These are phyloP conservation scores for Aspergillus diversus DNA, from an alignment of 495 filamentous ascomycete genomes.

Conservation along the genomic window DNA sequence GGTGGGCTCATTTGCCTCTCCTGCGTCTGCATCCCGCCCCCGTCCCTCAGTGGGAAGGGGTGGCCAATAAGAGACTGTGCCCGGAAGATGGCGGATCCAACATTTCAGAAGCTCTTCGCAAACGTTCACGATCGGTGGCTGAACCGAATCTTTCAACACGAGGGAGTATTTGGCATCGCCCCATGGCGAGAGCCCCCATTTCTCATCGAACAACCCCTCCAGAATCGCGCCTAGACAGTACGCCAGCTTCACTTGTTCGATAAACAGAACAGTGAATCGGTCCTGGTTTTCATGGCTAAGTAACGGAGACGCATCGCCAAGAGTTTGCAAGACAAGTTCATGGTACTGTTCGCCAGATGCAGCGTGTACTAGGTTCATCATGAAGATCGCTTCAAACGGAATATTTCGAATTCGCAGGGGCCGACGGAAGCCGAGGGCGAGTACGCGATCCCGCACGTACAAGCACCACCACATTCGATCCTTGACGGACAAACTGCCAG, in stretches of 20 bases:
- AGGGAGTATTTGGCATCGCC: background rate
- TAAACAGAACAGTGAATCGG: background rate
- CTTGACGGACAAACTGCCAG: background rate
- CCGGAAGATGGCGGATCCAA: background rate
- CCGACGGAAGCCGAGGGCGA: background rate
- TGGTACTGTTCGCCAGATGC: background rate
- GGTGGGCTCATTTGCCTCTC: background rate
- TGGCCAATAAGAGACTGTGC: background rate
- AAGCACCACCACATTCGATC: conserved; percentile 1
- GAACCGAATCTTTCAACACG: background rate
- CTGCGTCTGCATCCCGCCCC: background rate
- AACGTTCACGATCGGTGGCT: background rate
- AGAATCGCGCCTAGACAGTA: background rate
- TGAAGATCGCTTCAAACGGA: background rate
- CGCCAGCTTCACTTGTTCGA: background rate
- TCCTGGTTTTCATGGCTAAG: background rate
- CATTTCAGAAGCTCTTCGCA: background rate
- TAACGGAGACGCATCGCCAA: background rate
- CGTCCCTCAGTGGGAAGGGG: background rate
- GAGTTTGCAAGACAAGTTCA: background rate
- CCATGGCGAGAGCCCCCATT: background rate
- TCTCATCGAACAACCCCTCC: background rate
- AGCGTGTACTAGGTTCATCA: background rate
- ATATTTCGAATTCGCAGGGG: background rate
- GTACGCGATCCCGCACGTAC: background rate